A percentile compares a stretch with the other conserved stretches of the same genome.
These are phyloP conservation scores for Taxawa tesnikishii DNA, from an alignment of 2,329 filamentous ascomycete species.

Conservation along the genomic window DNA sequence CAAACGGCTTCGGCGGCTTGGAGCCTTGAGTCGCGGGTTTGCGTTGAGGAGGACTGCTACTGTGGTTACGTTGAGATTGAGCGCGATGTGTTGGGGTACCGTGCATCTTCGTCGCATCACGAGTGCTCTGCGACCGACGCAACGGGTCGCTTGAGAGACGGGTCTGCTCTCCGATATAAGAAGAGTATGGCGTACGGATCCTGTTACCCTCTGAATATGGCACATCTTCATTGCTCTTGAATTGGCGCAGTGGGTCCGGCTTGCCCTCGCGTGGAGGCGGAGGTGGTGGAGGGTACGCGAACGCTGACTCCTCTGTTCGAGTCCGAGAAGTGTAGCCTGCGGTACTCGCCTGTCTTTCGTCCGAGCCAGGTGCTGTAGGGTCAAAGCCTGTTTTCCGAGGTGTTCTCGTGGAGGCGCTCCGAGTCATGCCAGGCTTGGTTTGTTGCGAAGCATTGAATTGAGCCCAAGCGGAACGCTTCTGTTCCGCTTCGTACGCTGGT, in stretches of 20 bases:
- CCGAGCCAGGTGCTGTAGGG: conserved; percentile 44
- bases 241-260: conserved; percentile 24
- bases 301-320: conserved; percentile 4
- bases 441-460: conserved; percentile 15
- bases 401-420: conserved; percentile 26
- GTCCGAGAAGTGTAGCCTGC: conserved; percentile 16
- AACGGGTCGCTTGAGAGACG: conserved; percentile 40
- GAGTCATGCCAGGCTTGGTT: conserved; percentile 20
- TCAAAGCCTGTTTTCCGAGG: conserved; percentile 46
- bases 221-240: conserved; percentile 21
- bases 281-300: conserved; percentile 5
- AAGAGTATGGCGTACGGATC: conserved; percentile 42
- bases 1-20: conserved; percentile 10
- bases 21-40: conserved; percentile 1
- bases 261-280: conserved; percentile 2
- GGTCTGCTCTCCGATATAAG: conserved; percentile 42
- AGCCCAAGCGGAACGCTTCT: conserved; percentile 24
- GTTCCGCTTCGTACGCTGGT: conserved; percentile 9
- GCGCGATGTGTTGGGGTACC: conserved; percentile 8
- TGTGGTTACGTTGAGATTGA: not conserved
- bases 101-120: conserved; percentile 23
- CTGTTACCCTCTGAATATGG: conserved; percentile 36
- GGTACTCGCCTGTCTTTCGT: conserved; percentile 44
- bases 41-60: not conserved
- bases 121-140: conserved; percentile 40